phyloP scores from a whole-genome alignment of 768 basidiomycete species.

The Termitomyces sp. region DNA sequence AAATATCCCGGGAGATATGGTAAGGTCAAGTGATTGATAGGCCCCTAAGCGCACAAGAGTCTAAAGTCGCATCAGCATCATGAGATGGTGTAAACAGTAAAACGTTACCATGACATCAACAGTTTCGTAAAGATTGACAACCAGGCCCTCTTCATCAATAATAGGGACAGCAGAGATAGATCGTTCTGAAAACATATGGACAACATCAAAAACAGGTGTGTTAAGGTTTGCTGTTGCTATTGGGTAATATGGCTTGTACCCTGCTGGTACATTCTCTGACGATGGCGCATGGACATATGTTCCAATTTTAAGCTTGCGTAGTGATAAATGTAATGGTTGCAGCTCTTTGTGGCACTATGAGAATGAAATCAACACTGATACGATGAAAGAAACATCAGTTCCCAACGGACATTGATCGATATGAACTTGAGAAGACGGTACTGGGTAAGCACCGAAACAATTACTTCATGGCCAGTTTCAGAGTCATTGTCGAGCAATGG shows the following conservation, averaged over 20 bases:
- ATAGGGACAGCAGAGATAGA: conserved; percentile 98
- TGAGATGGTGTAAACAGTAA: background rate
- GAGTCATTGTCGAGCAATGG: conserved; percentile 92
- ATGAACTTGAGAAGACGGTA: conserved; percentile 98
- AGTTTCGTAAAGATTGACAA: conserved; percentile 95
- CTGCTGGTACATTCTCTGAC: conserved; percentile 40
- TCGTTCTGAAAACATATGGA: conserved; percentile 96
- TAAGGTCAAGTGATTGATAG: conserved; percentile 94
- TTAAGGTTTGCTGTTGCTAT: conserved; percentile 87
- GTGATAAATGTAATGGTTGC: conserved; percentile 68
- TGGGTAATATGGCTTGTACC: conserved; percentile 76
- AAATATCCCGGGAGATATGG: conserved; percentile 28
- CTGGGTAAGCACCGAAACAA: conserved; percentile 94
- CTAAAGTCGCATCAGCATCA: conserved; percentile 34
- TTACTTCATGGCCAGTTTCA: conserved; percentile 92
- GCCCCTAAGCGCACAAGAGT: conserved; percentile 92
- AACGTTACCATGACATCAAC: conserved; percentile 90
- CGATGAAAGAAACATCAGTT: background rate
- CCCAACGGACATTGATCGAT: conserved; percentile 80
- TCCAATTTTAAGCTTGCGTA: conserved; percentile 88
- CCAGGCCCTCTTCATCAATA: conserved; percentile 86
- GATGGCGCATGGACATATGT: conserved; percentile 72
- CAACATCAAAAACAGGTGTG: conserved; percentile 95
- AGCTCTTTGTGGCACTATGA: conserved; percentile 81
- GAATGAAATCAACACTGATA: conserved; percentile 7